These are phyloP conservation scores for Antitrichia curtipendula DNA, from an alignment of 225 moss, liverwort and hornwort genomes.

Conservation along the genomic window DNA sequence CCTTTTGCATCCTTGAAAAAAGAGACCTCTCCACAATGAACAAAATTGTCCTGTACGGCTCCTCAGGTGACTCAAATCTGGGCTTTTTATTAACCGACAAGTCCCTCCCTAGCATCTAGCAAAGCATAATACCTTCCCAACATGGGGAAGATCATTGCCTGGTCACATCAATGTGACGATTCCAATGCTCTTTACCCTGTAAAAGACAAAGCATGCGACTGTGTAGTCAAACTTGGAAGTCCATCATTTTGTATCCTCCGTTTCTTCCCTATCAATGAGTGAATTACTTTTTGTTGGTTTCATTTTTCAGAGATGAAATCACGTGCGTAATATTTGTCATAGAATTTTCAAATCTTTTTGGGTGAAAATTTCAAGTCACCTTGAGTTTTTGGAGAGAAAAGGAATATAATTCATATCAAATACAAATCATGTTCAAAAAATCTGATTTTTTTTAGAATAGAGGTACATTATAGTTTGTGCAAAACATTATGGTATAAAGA, in stretches of 20 bases:
- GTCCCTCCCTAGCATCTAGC: rapidly evolving
- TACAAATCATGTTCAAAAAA: neutral
- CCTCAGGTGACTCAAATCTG: rapidly evolving
- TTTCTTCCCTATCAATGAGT: neutral
- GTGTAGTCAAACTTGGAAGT: neutral
- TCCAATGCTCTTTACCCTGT: neutral
- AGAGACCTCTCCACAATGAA: rapidly evolving
- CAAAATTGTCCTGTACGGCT: neutral
- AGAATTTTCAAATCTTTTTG: neutral
- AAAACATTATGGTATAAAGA: neutral
- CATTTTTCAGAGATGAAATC: rapidly evolving
- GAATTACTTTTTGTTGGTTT: too few relatives aligned
- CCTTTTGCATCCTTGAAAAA: neutral
- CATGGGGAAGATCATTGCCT: rapidly evolving
- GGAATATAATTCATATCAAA: neutral
- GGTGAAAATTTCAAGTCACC: neutral
- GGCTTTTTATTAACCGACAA: rapidly evolving
- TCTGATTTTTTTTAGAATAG: rapidly evolving
- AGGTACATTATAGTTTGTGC: neutral
- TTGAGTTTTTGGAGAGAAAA: neutral
- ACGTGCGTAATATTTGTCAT: neutral
- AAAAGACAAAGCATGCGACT: rapidly evolving
- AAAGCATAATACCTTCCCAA: neutral
- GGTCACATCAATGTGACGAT: neutral
- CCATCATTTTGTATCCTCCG: rapidly evolving